Evolutionary conservation across 108 stramenopile genomes (phyloP).

Genomic region (Schizochytrium sp.): DNA sequence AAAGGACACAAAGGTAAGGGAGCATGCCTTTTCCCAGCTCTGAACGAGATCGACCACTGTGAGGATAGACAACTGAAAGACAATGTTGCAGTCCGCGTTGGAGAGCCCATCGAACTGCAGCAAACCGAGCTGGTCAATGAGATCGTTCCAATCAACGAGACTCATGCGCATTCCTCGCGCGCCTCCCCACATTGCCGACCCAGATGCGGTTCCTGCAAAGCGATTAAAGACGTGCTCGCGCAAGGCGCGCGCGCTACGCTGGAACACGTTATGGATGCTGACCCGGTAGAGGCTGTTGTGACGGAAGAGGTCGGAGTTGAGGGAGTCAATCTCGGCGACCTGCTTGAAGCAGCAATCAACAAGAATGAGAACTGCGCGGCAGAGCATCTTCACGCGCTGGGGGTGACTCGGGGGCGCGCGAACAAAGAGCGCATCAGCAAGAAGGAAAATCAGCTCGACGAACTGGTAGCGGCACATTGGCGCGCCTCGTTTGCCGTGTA

Average conservation of each 20-base stretch:
- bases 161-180: not conserved
- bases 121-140: not conserved
- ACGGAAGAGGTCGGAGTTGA: not conserved
- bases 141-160: not conserved
- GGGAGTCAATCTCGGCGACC: not conserved
- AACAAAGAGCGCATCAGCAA: not conserved
- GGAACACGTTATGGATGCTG: not conserved
- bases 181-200: not conserved
- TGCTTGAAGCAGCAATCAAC: not conserved
- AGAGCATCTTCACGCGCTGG: not conserved
- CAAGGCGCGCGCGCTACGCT: not conserved
- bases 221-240: not conserved
- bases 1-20: conserved; percentile 15
- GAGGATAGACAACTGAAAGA: conserved; percentile 1
- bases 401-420: not conserved
- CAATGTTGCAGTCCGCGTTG: not conserved
- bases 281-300: not conserved
- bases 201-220: not conserved
- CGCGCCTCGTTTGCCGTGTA: not conserved
- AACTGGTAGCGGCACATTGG: conserved; percentile 8
- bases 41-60: not conserved
- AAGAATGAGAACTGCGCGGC: not conserved
- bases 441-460: not conserved
- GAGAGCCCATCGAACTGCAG: not conserved
- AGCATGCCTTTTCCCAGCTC: not conserved